These are phyloP conservation scores for Centaurea solstitialis DNA, from an alignment of 129 eudicot genomes.

Conservation along the genomic window DNA sequence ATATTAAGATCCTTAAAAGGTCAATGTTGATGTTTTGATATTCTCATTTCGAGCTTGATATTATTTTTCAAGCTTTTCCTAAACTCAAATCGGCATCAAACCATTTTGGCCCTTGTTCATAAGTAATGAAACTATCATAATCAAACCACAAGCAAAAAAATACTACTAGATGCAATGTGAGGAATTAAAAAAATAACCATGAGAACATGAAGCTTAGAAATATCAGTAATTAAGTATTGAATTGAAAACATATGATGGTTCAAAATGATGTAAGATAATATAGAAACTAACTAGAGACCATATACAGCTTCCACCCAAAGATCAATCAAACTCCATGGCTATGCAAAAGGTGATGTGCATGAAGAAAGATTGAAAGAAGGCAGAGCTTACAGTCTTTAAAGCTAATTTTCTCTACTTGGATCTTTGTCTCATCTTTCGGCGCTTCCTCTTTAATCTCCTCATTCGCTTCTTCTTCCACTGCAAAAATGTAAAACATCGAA, in stretches of 20 bases:
- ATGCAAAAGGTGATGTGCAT: conserved; percentile 9
- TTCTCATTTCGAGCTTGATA: no score
- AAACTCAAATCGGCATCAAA: no score
- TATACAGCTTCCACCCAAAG: conserved; percentile 22
- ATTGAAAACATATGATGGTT: neutral
- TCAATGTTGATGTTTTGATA: no score
- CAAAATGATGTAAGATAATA: neutral
- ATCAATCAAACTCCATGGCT: conserved; percentile 26
- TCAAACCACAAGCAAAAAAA: no score
- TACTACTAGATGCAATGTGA: no score
- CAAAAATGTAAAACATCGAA: neutral
- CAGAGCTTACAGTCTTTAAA: neutral
- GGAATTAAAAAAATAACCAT: no score
- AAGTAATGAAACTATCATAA: no score
- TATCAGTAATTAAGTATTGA: neutral
- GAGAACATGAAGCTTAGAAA: neutral
- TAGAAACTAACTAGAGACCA: conserved; percentile 18
- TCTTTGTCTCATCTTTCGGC: conserved; percentile 91
- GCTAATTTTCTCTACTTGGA: conserved; percentile 52
- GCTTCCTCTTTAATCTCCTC: conserved; percentile 93
- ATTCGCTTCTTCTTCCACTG: conserved; percentile 96
- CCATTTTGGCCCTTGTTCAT: no score
- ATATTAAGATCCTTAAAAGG: no score
- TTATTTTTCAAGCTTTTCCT: no score
- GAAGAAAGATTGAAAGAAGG: conserved; percentile 34